A percentile compares a stretch with the other conserved stretches of the same genome.
Evolutionary conservation across 352 stramenopile genomes (phyloP).

Genomic region (Pythium insidiosum): DNA sequence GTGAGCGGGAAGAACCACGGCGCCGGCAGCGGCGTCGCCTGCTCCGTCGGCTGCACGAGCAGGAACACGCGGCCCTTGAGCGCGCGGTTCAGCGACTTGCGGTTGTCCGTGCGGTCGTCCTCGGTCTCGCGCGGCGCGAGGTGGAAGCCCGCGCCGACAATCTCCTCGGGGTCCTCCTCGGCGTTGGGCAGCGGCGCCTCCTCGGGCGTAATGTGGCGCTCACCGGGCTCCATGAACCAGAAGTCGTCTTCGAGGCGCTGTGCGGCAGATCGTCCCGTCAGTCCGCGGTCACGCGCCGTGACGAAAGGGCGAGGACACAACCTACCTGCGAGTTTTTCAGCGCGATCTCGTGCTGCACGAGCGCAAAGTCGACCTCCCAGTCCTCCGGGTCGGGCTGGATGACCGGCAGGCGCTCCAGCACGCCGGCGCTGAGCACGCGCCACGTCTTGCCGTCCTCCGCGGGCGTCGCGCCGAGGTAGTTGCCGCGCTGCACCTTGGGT

Average conservation of each 20-base stretch:
- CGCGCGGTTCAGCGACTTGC: constrained; percentile 79
- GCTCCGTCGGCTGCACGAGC: constrained; percentile 44
- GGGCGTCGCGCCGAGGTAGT: constrained; percentile 40
- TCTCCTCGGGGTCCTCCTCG: constrained; percentile 51
- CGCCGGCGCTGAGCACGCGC: constrained; percentile 57
- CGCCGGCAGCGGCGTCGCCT: constrained; percentile 21
- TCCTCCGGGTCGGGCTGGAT: constrained; percentile 67
- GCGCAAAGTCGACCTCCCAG: constrained; percentile 68
- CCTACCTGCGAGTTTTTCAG: constrained; percentile 67
- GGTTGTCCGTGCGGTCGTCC: constrained; percentile 69
- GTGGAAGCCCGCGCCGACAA: constrained; percentile 68
- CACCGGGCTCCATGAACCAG: constrained; percentile 78
- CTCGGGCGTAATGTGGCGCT: constrained; percentile 64
- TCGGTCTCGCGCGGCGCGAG: constrained; percentile 72
- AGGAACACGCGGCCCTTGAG: constrained; percentile 76
- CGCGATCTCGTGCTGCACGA: constrained; percentile 70
- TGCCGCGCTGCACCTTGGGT: constrained; percentile 36
- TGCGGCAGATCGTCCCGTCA: not conserved
- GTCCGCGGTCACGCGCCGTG: too few relatives aligned
- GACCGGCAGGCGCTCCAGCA: constrained; percentile 67
- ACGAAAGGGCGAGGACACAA: too few relatives aligned
- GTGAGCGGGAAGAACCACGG: constrained; percentile 75
- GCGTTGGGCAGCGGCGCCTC: constrained; percentile 59
- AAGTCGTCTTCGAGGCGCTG: constrained; percentile 72
- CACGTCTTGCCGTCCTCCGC: constrained; percentile 78